phyloP scores from a whole-genome alignment of 1,139 yeast species.

The Yamadazyma epiphylla region DNA sequence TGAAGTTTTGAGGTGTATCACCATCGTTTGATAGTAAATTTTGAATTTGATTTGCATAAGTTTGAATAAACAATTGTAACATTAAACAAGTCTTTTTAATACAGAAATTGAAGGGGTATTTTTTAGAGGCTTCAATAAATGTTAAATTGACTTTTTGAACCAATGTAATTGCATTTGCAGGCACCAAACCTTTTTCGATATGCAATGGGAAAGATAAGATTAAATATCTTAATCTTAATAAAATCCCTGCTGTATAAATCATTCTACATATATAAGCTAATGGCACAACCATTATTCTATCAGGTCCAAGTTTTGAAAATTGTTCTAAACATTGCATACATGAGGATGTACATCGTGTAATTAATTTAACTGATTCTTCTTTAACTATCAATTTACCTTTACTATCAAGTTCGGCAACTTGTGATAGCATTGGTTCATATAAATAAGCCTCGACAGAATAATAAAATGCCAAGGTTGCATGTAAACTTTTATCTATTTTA shows the following conservation, averaged over 20 bases:
- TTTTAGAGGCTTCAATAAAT: constrained; percentile 30
- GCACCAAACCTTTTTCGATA: constrained; percentile 45
- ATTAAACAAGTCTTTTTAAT: constrained; percentile 53
- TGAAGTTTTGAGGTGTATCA: constrained; percentile 22
- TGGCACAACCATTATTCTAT: constrained; percentile 54
- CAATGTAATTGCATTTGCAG: constrained; percentile 41
- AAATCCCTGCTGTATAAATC: constrained; percentile 65
- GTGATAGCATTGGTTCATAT: constrained; percentile 55
- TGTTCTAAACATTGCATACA: constrained; percentile 52
- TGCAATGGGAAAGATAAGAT: constrained; percentile 53
- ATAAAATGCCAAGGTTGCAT: constrained; percentile 46
- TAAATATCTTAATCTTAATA: constrained; percentile 56
- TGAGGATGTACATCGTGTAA: constrained; percentile 51
- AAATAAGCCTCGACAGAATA: constrained; percentile 71
- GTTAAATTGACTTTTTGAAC: constrained; percentile 43
- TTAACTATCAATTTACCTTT: constrained; percentile 14
- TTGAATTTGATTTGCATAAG: constrained; percentile 53
- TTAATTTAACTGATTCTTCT: constrained; percentile 30
- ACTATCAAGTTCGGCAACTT: constrained; percentile 18
- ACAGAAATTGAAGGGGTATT: constrained; percentile 46
- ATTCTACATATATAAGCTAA: constrained; percentile 60
- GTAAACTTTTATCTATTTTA: constrained; percentile 35
- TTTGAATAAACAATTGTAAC: constrained; percentile 54
- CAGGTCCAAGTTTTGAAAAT: constrained; percentile 40
- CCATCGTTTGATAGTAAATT: constrained; percentile 23